Evolutionary conservation across 1,139 yeast genomes (phyloP).

Genomic region (Hemisphaericaspora xylofermentans): DNA sequence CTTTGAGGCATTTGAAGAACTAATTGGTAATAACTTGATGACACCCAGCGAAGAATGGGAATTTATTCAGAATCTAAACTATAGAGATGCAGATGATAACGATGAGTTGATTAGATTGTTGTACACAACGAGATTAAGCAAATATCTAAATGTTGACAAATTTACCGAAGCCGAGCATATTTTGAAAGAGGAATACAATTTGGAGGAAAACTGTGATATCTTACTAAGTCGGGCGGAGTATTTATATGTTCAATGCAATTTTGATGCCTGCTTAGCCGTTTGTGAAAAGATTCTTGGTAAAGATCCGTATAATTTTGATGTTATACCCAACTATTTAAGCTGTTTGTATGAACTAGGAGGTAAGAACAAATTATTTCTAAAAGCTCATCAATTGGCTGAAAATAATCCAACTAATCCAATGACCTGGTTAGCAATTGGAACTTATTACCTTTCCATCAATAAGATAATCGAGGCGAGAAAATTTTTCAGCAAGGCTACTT

Average conservation of each 20-base stretch:
- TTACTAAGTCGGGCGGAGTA: constrained; percentile 70
- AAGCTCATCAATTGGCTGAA: constrained; percentile 87
- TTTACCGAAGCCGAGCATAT: constrained; percentile 67
- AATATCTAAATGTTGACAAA: constrained; percentile 60
- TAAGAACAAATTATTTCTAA: constrained; percentile 72
- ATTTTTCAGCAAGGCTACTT: constrained; percentile 85
- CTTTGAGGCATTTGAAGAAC: constrained; percentile 86
- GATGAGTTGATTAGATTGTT: constrained; percentile 74
- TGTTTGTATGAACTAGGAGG: constrained; percentile 85
- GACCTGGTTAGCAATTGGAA: constrained; percentile 92
- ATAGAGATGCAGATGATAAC: constrained; percentile 74
- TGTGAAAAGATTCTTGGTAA: constrained; percentile 65
- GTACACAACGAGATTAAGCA: constrained; percentile 75
- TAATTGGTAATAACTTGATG: constrained; percentile 70
- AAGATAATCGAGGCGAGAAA: constrained; percentile 82
- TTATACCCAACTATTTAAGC: constrained; percentile 78
- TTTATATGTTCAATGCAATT: constrained; percentile 74
- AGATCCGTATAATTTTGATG: constrained; percentile 72
- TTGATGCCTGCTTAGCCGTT: constrained; percentile 68
- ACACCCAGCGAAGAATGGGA: constrained; percentile 91
- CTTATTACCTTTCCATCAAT: constrained; percentile 76
- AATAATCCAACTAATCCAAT: constrained; percentile 78
- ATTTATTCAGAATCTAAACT: constrained; percentile 63
- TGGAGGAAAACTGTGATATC: constrained; percentile 69
- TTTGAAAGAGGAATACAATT: constrained; percentile 67